Conservation (phyloP, 2,329 filamentous ascomycete species). For the Ophidiomyces ophidiicola region DNA sequence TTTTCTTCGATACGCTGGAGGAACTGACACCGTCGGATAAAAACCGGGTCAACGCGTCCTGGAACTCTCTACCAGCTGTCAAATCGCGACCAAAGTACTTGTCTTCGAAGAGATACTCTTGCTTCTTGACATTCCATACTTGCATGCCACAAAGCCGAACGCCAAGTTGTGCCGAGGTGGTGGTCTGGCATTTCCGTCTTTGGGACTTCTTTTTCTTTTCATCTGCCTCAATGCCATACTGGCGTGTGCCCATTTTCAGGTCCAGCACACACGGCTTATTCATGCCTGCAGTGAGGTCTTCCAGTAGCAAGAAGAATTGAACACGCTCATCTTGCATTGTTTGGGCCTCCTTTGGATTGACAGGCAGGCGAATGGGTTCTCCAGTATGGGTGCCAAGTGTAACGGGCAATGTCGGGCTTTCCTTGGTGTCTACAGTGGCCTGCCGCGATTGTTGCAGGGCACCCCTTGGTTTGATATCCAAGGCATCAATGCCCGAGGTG, state of each 20-base stretch:
- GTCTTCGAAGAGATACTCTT: conserved; percentile 89
- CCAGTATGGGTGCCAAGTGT: conserved; percentile 17
- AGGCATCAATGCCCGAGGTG: conserved; percentile 2
- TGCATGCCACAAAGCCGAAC: conserved; percentile 93
- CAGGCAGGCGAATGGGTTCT: conserved; percentile 35
- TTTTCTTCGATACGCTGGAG: conserved; percentile 68
- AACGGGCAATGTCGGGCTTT: conserved; percentile 13
- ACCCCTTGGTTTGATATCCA: conserved; percentile 3
- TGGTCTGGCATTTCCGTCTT: conserved; percentile 79
- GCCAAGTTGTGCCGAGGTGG: conserved; percentile 80
- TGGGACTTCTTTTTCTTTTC: conserved; percentile 91
- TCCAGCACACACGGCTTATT: conserved; percentile 92
- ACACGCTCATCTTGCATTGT: conserved; percentile 47
- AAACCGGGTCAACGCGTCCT: conserved; percentile 75
- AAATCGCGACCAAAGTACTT: conserved; percentile 91
- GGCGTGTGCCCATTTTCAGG: conserved; percentile 95
- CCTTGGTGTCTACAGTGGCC: conserved; percentile 1
- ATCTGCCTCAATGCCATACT: conserved; percentile 85
- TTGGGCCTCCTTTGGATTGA: conserved; percentile 68
- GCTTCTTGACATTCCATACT: conserved; percentile 76
- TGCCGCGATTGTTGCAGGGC: conserved; percentile 3
- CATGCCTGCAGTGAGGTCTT: conserved; percentile 95
- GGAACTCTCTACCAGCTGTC: conserved; percentile 78
- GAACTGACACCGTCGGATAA: conserved; percentile 80
- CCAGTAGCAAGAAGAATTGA: conserved; percentile 83